Percentiles rank a stretch among this genome's conserved stretches.
Evolutionary conservation across 2,329 filamentous ascomycete genomes (phyloP).

Genomic region (Beauveria pseudobassiana): DNA sequence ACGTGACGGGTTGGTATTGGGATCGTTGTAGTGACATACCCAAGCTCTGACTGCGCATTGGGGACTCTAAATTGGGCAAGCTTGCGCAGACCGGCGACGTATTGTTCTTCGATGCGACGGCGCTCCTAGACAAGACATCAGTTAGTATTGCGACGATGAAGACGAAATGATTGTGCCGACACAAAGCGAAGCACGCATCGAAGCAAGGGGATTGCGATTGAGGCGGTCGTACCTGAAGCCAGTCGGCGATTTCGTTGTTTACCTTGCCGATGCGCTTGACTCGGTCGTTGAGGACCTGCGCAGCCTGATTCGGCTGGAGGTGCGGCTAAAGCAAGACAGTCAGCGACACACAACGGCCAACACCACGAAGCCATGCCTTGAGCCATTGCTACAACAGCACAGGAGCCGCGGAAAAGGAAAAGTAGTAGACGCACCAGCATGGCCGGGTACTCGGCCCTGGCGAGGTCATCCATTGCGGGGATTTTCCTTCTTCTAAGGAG

Average conservation of each 20-base stretch:
- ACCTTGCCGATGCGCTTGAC: conserved; percentile 78
- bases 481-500: not conserved
- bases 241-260: conserved; percentile 90
- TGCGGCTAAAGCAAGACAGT: conserved; percentile 49
- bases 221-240: conserved; percentile 68
- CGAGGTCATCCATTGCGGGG: conserved; percentile 64
- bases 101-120: conserved; percentile 82
- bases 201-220: not conserved
- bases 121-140: conserved; percentile 59
- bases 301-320: conserved; percentile 75
- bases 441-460: conserved; percentile 84
- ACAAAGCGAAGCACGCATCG: not conserved
- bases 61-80: conserved; percentile 67
- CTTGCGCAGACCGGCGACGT: conserved; percentile 74
- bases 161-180: not conserved
- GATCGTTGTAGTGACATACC: conserved; percentile 50
- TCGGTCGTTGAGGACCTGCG: conserved; percentile 74
- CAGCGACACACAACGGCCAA: conserved; percentile 7
- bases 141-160: not conserved
- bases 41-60: conserved; percentile 72
- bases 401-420: not conserved
- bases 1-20: not conserved
- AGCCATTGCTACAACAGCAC: not conserved
- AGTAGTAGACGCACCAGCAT: conserved; percentile 66
- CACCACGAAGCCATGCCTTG: not conserved